phyloP scores from a whole-genome alignment of 352 stramenopile genomes.

The Globisporangium mamillatum region DNA sequence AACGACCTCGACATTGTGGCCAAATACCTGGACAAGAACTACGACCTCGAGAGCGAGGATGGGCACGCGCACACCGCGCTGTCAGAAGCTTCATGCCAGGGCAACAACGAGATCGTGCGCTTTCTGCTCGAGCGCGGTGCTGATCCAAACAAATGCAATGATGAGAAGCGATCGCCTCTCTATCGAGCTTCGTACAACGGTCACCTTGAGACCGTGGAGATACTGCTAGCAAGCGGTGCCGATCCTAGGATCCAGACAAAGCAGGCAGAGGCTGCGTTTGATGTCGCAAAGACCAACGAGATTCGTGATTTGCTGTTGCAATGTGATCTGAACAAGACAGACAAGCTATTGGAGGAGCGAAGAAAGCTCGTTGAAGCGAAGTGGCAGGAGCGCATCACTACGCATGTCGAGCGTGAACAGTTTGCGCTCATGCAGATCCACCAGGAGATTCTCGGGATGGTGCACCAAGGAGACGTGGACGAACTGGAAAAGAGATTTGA shows the following conservation, averaged over 20 bases:
- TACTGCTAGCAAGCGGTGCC: slow-evolving; percentile 69
- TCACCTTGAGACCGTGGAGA: slow-evolving; percentile 55
- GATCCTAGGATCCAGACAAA: slow-evolving; percentile 72
- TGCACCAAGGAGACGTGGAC: slow-evolving; percentile 37
- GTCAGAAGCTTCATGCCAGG: slow-evolving; percentile 85
- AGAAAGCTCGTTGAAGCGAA: slow-evolving; percentile 69
- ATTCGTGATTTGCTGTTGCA: slow-evolving; percentile 49
- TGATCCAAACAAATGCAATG: slow-evolving; percentile 86
- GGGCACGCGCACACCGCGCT: slow-evolving; percentile 84
- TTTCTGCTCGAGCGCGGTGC: slow-evolving; percentile 74
- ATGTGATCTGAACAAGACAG: slow-evolving; percentile 76
- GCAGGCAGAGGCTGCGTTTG: slow-evolving; percentile 79
- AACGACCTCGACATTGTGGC: slow-evolving; percentile 73
- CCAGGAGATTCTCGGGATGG: slow-evolving; percentile 65
- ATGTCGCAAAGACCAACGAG: slow-evolving; percentile 81
- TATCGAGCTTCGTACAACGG: slow-evolving; percentile 89
- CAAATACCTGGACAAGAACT: slow-evolving; percentile 80
- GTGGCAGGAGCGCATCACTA: slow-evolving; percentile 83
- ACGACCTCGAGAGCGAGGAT: slow-evolving; percentile 84
- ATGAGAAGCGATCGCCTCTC: slow-evolving; percentile 76
- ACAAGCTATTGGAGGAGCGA: slow-evolving; percentile 61
- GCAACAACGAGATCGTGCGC: slow-evolving; percentile 60
- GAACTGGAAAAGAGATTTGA: slow-evolving; percentile 59
- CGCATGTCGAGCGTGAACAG: slow-evolving; percentile 81
- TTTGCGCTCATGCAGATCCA: slow-evolving; percentile 82